Evolutionary conservation across 192 early-diverging fungal genomes (phyloP).

Genomic region (Tieghemiomyces parasiticus): DNA sequence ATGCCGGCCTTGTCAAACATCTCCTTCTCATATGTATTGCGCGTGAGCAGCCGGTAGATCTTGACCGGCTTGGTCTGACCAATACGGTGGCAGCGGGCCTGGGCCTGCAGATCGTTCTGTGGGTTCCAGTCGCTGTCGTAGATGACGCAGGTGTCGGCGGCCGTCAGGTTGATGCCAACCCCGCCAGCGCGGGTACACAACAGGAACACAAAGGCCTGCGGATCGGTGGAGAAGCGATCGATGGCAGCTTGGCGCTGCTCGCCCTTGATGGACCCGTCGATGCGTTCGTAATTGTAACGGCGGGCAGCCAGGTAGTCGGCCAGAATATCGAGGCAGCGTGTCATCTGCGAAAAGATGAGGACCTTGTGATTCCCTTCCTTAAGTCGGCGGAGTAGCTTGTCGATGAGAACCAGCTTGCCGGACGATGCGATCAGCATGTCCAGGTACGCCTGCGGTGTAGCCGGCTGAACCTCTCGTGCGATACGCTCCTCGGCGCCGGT

Average conservation of each 20-base stretch:
- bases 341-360: conserved; percentile 82
- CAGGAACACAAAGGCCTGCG: conserved; percentile 71
- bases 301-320: conserved; percentile 66
- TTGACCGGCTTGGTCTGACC: conserved; percentile 79
- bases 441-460: conserved; percentile 41
- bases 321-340: conserved; percentile 60
- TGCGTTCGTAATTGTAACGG: conserved; percentile 58
- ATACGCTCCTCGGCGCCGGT: conserved; percentile 66
- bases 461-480: conserved; percentile 41
- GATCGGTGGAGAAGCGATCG: conserved; percentile 60
- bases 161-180: conserved; percentile 78
- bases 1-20: conserved; percentile 83
- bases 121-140: conserved; percentile 87
- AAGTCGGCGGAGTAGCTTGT: conserved; percentile 62
- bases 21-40: conserved; percentile 75
- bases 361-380: conserved; percentile 68
- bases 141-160: conserved; percentile 76
- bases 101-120: conserved; percentile 79
- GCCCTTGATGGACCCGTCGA: conserved; percentile 65
- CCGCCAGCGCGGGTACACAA: conserved; percentile 77
- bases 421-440: conserved; percentile 57
- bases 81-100: conserved; percentile 70
- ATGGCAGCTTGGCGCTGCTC: conserved; percentile 73
- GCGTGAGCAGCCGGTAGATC: conserved; percentile 54
- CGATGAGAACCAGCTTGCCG: conserved; percentile 70